Percentiles rank a stretch among this genome's conserved stretches.
Conservation (phyloP, 441 rosid genomes). For the Gossypium schwendimanii region DNA sequence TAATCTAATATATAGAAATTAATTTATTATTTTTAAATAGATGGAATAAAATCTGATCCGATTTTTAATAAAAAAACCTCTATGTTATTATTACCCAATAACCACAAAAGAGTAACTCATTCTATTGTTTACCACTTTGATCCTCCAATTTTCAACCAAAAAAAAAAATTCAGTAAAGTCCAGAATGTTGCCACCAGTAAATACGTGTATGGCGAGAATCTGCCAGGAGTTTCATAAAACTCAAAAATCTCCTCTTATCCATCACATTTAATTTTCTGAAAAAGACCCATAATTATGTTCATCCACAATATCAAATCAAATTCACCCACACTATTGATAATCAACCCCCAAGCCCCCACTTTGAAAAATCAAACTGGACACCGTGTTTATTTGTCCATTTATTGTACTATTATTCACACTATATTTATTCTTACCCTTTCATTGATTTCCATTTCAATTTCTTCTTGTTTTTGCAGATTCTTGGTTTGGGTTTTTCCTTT, state of each 20-base stretch:
- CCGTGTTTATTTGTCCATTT: neutral
- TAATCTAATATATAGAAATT: no score
- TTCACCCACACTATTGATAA: neutral
- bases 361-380: neutral
- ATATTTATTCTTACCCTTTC: neutral
- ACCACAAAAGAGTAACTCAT: no score
- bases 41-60: no score
- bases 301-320: neutral
- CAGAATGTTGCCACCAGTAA: neutral
- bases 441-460: neutral
- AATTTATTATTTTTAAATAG: no score
- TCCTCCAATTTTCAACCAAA: no score
- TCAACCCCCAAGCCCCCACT: neutral
- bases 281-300: neutral
- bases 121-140: no score
- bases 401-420: neutral
- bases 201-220: neutral
- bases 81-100: no score
- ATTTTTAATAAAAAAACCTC: no score
- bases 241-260: neutral
- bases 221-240: neutral
- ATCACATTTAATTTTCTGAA: neutral
- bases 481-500: slow-evolving; percentile 10
- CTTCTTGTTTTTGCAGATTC: slow-evolving; percentile 22
- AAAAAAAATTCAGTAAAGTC: neutral